Percentiles rank a stretch among this genome's conserved stretches.
phyloP scores from a whole-genome alignment of 1,284 basidiomycete genomes.

The Ceratobasidium theobromae region DNA sequence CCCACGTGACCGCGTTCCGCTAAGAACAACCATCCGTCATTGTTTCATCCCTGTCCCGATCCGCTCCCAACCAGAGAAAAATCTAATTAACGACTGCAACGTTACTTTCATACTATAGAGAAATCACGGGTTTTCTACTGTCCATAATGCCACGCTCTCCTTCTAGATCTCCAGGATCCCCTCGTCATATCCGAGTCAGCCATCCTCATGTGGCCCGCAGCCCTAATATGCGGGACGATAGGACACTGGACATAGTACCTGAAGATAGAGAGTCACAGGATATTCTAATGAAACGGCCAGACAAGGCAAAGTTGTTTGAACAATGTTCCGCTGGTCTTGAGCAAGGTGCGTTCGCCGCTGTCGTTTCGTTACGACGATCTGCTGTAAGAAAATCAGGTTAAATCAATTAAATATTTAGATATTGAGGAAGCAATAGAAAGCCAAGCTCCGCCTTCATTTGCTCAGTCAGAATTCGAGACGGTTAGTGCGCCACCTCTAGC shows the following conservation, averaged over 20 bases:
- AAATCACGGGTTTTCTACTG: not conserved
- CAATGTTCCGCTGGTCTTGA: not conserved
- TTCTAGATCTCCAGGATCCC: not conserved
- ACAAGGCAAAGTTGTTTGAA: not conserved
- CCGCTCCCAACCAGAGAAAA: no score
- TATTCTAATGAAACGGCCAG: not conserved
- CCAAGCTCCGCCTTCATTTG: conserved; percentile 48
- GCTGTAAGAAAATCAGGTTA: no score
- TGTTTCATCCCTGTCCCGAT: no score
- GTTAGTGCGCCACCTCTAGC: conserved; percentile 1
- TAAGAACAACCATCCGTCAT: no score
- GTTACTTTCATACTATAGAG: not conserved
- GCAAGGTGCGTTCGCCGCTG: not conserved
- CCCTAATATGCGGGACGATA: conserved; percentile 3
- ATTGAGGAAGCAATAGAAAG: not conserved
- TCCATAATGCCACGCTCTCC: not conserved
- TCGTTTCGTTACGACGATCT: no score
- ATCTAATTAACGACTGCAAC: no score
- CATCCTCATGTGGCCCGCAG: conserved; percentile 6
- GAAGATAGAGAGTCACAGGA: not conserved
- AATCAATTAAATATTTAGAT: not conserved
- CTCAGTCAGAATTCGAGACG: conserved; percentile 54
- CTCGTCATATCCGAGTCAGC: conserved; percentile 5
- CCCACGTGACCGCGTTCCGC: no score
- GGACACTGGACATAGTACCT: not conserved